Evolutionary conservation across 2,329 filamentous ascomycete genomes (phyloP), one percentile per base, ranked within the genome.

Genomic region (Colletotrichum australisinense): DNA sequence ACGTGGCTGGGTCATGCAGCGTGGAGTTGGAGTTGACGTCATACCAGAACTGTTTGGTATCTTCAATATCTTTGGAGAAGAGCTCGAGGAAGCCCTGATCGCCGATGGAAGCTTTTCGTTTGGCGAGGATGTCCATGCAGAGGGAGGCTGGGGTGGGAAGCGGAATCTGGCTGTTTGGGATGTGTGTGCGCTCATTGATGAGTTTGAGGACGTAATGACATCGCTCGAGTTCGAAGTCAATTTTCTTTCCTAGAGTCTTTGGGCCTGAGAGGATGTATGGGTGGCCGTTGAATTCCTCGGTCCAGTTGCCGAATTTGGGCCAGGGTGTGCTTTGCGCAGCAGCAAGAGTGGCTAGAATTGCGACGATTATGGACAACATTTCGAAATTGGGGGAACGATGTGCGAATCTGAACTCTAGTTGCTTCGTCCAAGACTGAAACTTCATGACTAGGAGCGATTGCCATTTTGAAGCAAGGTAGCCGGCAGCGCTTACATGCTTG

Each of bases 31-130:
- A 26, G 49, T 65, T 73, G 19, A 70, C 74, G 2, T 67, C 67
- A 65, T 77, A 75, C 79, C 79, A 80, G 60, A 77, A 78, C 1
- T 28, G 35, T 53, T 78, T 76, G 38, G 75, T 78, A 0, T 76
- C 75, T 16, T 69, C 70, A 9, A 76, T 77, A 19, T 80, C 79
- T 4, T 75, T 63, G 19, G 57, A 52, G 4, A 80, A 74, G 7
- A 80, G 74, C n/a, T 74, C 46, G 38, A 77, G 67, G 2, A 80
- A 76, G 32, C 72, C 77, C 9, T 75, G 69, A 28, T 76, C 71
- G 14, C 77, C 78, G 30, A 79, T 68, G 28, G 69, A 55, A 11
- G 76, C 70, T 63, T 80, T 80, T 46, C 80, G 78, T 5, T 62
- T 46, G 62, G 52, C 63, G 6, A 76, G 75, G n/a, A 24, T 26